Percentiles rank a stretch among this genome's conserved stretches.
These are phyloP conservation scores for Daedaleopsis sinensis DNA, from an alignment of 768 basidiomycete genomes.

Conservation along the genomic window DNA sequence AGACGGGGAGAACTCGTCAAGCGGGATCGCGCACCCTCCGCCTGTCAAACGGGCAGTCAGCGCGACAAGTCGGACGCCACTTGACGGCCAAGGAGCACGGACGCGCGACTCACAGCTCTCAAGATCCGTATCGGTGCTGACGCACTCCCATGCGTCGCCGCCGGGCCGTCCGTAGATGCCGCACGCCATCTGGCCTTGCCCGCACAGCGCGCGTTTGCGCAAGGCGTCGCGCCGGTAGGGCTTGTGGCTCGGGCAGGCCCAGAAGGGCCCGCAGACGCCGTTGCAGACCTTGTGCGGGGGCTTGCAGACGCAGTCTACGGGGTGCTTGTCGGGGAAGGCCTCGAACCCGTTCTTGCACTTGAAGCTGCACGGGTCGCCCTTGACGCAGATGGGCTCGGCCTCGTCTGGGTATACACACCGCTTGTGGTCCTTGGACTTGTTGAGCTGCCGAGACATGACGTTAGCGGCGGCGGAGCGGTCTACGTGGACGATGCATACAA, in stretches of 20 bases:
- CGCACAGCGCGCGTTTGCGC: conserved; percentile 37
- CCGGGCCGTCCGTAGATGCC: conserved; percentile 40
- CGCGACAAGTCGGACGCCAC: not conserved
- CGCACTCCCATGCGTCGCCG: conserved; percentile 47
- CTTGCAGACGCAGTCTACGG: conserved; percentile 46
- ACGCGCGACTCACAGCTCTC: conserved; percentile 50
- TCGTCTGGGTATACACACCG: conserved; percentile 46
- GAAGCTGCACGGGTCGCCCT: conserved; percentile 46
- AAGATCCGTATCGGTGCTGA: conserved; percentile 48
- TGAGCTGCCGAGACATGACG: conserved; percentile 27
- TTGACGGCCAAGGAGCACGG: not conserved
- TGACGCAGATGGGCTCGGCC: conserved; percentile 39
- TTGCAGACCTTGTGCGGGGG: conserved; percentile 49
- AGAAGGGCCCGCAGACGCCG: conserved; percentile 40
- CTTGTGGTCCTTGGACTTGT: conserved; percentile 20
- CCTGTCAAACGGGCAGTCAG: conserved; percentile 33
- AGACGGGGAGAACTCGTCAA: conserved; percentile 31
- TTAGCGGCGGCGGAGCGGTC: not conserved
- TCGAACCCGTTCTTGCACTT: conserved; percentile 48
- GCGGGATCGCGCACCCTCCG: conserved; percentile 48
- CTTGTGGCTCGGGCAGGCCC: conserved; percentile 33
- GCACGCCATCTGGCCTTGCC: conserved; percentile 43
- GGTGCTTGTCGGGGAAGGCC: conserved; percentile 30
- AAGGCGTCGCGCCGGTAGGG: conserved; percentile 33
- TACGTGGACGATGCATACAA: conserved; percentile 34